Evolutionary conservation across 305 asterid genomes (phyloP).

Genomic region (Caryopteris hybrid): DNA sequence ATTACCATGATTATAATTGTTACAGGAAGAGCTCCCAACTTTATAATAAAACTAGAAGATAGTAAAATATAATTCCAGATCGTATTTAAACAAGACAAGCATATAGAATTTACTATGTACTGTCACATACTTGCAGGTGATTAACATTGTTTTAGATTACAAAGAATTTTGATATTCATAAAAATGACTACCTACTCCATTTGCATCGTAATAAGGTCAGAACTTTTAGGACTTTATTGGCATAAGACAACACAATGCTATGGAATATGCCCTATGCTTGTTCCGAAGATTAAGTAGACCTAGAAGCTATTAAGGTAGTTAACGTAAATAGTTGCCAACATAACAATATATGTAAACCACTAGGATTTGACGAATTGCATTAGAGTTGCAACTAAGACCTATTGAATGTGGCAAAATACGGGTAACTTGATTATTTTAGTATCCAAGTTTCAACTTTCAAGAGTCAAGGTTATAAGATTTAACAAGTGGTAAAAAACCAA

Average conservation of each 20-base stretch:
- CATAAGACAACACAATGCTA: neutral
- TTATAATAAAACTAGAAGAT: constrained; percentile 1
- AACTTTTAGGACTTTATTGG: neutral
- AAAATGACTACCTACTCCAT: neutral
- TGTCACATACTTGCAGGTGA: neutral
- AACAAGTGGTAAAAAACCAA: neutral
- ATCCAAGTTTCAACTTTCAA: neutral
- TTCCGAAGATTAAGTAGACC: neutral
- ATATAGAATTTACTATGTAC: neutral
- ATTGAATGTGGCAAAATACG: neutral
- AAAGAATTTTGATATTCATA: neutral
- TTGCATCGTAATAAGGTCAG: neutral
- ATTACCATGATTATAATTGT: constrained; percentile 16
- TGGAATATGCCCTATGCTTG: neutral
- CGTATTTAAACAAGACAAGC: neutral
- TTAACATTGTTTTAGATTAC: neutral
- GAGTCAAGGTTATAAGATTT: neutral
- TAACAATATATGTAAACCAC: neutral
- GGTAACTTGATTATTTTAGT: neutral
- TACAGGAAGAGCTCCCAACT: neutral
- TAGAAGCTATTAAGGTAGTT: neutral
- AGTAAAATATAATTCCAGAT: neutral
- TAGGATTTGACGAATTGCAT: neutral
- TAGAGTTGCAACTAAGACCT: neutral
- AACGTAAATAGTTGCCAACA: neutral